Evolutionary conservation across 257 asterid species (phyloP), one percentile per base, ranked within the genome.

Genomic region (Nemophila menziesii): DNA sequence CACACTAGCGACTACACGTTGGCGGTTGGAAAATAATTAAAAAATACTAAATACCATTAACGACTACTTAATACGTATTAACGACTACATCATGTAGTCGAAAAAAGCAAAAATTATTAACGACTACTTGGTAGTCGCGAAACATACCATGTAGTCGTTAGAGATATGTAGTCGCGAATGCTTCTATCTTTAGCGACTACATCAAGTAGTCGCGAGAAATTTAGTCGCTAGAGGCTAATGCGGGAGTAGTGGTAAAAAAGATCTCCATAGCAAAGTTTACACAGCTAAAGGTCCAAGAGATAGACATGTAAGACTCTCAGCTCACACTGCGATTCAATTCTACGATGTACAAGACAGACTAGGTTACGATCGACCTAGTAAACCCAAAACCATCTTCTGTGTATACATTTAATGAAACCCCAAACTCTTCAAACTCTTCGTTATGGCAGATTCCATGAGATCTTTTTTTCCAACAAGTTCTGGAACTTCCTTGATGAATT

Each of bases 301-400:
- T 59, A 66, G 89, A 9, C 58, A 83, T 15, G 73, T 78, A 8
- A 46, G 89, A 34, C 75, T 78, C 8, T 52, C 89, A 0, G 89
- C 89, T 14, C 73, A 74, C 71, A 78, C 89, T 0, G 89, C 83
- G 0, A 74, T 78, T 20, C 80, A 78, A 11, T 70, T 78, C 56
- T 78, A 74, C 46, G 89, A 78, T 26, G 80, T 78, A 0, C 89
- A 78, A 50, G 89, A 73, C 46, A 60, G 89, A 3, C 39, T 78
- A 41, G 89, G 89, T 49, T 78, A 65, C 19, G 89, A 78, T 61
- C 58, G 82, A 23, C 80, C 89, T 0, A 78, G 80, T 64, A 78
- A 73, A 33, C 80, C 80, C 57, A 0, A 62, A 67, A 37, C 36
- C 48, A 11, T 23, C 51, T 19, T 16, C 58, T 8, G 52, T 38